Percentiles rank a stretch among this genome's conserved stretches.
Conservation (phyloP, 805 yeast genomes). For the Candida ulmi region DNA sequence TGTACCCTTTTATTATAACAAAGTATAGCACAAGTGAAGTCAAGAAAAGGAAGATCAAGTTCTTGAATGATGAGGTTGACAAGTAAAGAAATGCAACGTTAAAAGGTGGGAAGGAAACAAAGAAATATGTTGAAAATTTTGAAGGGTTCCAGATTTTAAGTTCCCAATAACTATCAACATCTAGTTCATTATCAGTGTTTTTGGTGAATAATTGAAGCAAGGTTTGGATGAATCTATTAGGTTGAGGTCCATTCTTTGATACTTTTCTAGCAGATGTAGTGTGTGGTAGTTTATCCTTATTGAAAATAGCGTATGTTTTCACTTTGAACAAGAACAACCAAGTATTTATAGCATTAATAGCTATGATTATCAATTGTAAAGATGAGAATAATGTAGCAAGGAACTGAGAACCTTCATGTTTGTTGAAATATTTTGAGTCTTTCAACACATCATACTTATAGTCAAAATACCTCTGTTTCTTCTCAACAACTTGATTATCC, state of each 20-base stretch:
- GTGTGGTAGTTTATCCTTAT: conserved; percentile 13
- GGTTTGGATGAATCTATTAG: conserved; percentile 1
- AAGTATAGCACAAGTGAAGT: conserved; percentile 34
- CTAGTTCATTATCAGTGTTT: conserved; percentile 5
- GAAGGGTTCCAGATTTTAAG: conserved; percentile 66
- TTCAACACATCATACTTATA: conserved; percentile 8
- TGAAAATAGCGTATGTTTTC: conserved; percentile 20
- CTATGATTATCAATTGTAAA: conserved; percentile 11
- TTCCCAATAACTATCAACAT: conserved; percentile 40
- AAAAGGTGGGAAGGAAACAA: conserved; percentile 56
- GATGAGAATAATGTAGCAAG: conserved; percentile 3
- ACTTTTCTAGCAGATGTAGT: conserved; percentile 18
- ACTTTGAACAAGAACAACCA: conserved; percentile 16
- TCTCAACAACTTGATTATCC: conserved; percentile 11
- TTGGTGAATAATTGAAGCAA: not conserved
- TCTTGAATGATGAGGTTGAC: conserved; percentile 31
- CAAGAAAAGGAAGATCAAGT: conserved; percentile 29
- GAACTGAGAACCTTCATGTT: conserved; percentile 3
- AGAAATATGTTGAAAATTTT: conserved; percentile 44
- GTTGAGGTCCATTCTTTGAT: conserved; percentile 1
- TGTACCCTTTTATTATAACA: conserved; percentile 38
- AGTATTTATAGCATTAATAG: conserved; percentile 17
- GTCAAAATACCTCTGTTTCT: conserved; percentile 5
- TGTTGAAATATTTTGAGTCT: conserved; percentile 18
- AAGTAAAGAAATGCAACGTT: conserved; percentile 38